These are phyloP conservation scores for Wolfiporia cocos DNA, from an alignment of 1,284 basidiomycete species.

Conservation along the genomic window DNA sequence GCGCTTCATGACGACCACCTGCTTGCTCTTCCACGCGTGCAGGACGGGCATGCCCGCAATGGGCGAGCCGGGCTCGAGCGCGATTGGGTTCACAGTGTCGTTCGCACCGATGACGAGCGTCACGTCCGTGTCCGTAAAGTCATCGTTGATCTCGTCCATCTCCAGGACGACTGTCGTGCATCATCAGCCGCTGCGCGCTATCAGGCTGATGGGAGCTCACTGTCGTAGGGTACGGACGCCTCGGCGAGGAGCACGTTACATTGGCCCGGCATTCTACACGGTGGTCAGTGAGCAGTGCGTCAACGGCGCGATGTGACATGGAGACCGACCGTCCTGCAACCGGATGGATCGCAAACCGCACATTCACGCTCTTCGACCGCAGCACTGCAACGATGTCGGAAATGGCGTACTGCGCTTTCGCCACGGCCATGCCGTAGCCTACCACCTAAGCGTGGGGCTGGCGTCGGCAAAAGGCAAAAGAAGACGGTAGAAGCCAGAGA, in stretches of 20 bases:
- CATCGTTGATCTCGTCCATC: slow-evolving; percentile 91
- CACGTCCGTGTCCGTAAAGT: slow-evolving; percentile 79
- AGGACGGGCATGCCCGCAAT: slow-evolving; percentile 89
- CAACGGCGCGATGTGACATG: too few relatives aligned
- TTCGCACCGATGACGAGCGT: slow-evolving; percentile 86
- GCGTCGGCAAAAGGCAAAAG: background rate
- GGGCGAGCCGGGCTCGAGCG: slow-evolving; percentile 77
- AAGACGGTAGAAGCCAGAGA: background rate
- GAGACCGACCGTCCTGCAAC: slow-evolving; percentile 30
- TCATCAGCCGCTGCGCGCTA: background rate
- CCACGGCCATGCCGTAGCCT: slow-evolving; percentile 86
- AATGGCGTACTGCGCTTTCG: slow-evolving; percentile 84
- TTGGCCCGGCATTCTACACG: slow-evolving; percentile 74
- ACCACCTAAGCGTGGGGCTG: slow-evolving; percentile 47
- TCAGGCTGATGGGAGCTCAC: slow-evolving; percentile 35
- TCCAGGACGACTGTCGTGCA: slow-evolving; percentile 66
- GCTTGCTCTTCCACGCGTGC: slow-evolving; percentile 87
- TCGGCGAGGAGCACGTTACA: slow-evolving; percentile 85
- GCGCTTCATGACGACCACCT: slow-evolving; percentile 86
- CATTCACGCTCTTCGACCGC: slow-evolving; percentile 66
- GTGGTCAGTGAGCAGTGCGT: slow-evolving; percentile 1
- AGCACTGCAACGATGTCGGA: slow-evolving; percentile 74
- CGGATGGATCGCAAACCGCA: slow-evolving; percentile 44
- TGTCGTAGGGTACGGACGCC: slow-evolving; percentile 84
- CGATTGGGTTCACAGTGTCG: slow-evolving; percentile 86